Evolutionary conservation across 148 eudicot genomes (phyloP), one percentile per base, ranked within the genome.

Genomic region (Silene latifolia): DNA sequence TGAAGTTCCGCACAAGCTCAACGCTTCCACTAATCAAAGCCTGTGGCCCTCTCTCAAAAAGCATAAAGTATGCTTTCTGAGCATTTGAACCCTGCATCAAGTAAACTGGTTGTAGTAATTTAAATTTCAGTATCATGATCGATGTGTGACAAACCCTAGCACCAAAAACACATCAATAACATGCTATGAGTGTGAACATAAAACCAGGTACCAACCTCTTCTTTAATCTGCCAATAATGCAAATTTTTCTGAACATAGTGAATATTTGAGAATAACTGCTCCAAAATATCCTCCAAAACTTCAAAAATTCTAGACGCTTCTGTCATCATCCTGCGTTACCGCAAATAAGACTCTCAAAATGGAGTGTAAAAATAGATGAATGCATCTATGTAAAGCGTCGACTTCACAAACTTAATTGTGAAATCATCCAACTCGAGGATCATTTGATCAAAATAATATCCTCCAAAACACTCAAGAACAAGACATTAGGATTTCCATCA

Each of bases 11-110:
- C 61, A 90, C 74, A 81, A 96, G 73, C 70, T 86, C 88, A 72
- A 75, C 71, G 59, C 89, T 82, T 75, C 86, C 98, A 69, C 82
- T 81, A 63, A 90, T 3, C 77, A 96, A 92, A 66, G 99, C 98
- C 66, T 59, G 75, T 42, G 99, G 99, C 44, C 99, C 99, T 81
- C 98, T 85, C 87, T 90, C 90, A 63, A 90, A 89, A 74, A 96
- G 83, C 88, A 96, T 85, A 81, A 92, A 96, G 81, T 88, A 90
- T 35, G 86, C 87, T 77, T 87, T 96, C 74, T 74, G 87, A 77
- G 87, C 82, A 86, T 83, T 80, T 57, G 99, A 90, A 25, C 90
- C 92, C 99, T 96, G 82, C 82, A 77, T 25, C 80, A 61, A 35
- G 29, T 29, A 69, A 23, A 76, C 18, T 14, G 29, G 60, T 39